phyloP scores from a whole-genome alignment of 2,329 filamentous ascomycete species.

The Claviceps fusiformis region DNA sequence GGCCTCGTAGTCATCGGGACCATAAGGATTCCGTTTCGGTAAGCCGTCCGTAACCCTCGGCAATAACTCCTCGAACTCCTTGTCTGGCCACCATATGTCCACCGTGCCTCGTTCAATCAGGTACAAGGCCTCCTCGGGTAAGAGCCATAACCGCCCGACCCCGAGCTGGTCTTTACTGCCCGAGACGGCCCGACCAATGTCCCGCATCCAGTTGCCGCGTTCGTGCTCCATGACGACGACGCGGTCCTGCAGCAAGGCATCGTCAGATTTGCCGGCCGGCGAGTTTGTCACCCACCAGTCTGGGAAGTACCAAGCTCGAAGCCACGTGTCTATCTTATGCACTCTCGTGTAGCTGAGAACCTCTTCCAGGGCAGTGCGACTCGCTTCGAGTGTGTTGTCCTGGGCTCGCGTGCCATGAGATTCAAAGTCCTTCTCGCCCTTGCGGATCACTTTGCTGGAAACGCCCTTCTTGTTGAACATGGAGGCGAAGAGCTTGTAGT shows the following conservation, averaged over 20 bases:
- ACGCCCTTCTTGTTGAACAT: slow-evolving; percentile 37
- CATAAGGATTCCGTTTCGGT: slow-evolving; percentile 9
- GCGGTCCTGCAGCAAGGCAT: slow-evolving; percentile 25
- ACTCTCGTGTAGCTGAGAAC: slow-evolving; percentile 66
- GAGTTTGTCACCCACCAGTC: slow-evolving; percentile 31
- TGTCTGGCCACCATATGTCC: slow-evolving; percentile 70
- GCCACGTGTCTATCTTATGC: slow-evolving; percentile 53
- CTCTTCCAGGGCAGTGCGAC: slow-evolving; percentile 77
- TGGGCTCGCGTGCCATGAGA: slow-evolving; percentile 78
- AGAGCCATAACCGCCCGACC: slow-evolving; percentile 59
- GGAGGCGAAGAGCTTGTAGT: slow-evolving; percentile 62
- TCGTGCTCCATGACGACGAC: slow-evolving; percentile 58
- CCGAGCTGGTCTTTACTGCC: slow-evolving; percentile 41
- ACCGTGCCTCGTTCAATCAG: slow-evolving; percentile 76
- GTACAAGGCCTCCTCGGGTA: slow-evolving; percentile 87
- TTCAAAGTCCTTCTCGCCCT: slow-evolving; percentile 96
- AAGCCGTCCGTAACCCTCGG: slow-evolving; percentile 18
- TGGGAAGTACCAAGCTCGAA: slow-evolving; percentile 63
- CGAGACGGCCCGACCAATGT: slow-evolving; percentile 55
- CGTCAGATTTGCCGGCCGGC: slow-evolving; percentile 11
- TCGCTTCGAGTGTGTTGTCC: slow-evolving; percentile 62
- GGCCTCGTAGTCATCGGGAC: slow-evolving; percentile 35
- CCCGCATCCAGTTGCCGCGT: slow-evolving; percentile 59
- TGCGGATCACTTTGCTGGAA: slow-evolving; percentile 58
- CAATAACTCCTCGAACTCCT: slow-evolving; percentile 35